phyloP scores from a whole-genome alignment of 2,329 filamentous ascomycete genomes.

The Colletotrichum incanum region DNA sequence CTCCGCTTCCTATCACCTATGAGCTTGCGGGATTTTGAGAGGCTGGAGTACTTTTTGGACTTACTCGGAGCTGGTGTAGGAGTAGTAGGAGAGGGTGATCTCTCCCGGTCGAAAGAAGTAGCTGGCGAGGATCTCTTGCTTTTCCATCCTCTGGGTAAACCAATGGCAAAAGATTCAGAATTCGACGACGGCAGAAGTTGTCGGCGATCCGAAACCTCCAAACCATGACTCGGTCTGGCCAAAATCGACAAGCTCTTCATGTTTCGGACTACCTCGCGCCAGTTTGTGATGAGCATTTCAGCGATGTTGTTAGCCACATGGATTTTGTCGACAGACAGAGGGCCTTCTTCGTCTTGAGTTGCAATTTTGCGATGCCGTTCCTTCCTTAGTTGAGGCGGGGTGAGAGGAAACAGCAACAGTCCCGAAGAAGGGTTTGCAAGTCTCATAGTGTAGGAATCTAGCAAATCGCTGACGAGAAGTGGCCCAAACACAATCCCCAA shows the following conservation, averaged over 20 bases:
- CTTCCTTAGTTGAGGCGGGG: constrained; percentile 60
- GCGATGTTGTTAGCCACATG: constrained; percentile 71
- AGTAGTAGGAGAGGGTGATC: constrained; percentile 57
- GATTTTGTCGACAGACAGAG: constrained; percentile 68
- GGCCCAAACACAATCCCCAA: constrained; percentile 78
- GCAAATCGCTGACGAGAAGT: constrained; percentile 71
- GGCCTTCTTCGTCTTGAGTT: constrained; percentile 43
- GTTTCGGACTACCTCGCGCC: constrained; percentile 75
- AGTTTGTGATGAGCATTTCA: constrained; percentile 77
- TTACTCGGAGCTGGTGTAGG: constrained; percentile 51
- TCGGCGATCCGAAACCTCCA: constrained; percentile 35
- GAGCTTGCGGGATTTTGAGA: constrained; percentile 30
- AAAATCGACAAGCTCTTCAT: constrained; percentile 65
- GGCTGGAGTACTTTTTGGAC: constrained; percentile 23
- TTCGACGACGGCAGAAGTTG: constrained; percentile 55
- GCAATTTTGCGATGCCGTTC: constrained; percentile 53
- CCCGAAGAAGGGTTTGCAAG: constrained; percentile 60
- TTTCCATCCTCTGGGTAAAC: constrained; percentile 56
- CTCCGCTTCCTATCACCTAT: constrained; percentile 32
- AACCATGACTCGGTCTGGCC: constrained; percentile 44
- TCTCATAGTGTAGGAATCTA: constrained; percentile 67
- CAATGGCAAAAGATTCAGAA: constrained; percentile 59
- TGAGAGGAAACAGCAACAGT: constrained; percentile 59
- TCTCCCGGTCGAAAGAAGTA: constrained; percentile 45
- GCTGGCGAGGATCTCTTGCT: constrained; percentile 43